phyloP scores from a whole-genome alignment of 1,284 basidiomycete genomes.

The Puccinia coronata region DNA sequence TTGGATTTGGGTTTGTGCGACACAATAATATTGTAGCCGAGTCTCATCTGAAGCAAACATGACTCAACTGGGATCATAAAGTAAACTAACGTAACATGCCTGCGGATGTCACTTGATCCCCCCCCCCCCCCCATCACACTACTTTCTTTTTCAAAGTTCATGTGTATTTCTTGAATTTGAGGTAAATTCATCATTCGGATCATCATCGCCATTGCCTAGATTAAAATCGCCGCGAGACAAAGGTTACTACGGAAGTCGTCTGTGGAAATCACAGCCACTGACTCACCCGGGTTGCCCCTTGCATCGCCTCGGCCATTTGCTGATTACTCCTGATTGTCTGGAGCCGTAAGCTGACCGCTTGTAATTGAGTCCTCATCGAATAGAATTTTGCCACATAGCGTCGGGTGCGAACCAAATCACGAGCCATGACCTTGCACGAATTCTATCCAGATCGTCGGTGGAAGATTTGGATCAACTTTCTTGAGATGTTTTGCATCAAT shows the following conservation, averaged over 20 bases:
- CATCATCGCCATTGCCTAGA: slow-evolving; percentile 96
- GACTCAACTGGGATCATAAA: too few species aligned
- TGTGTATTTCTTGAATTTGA: slow-evolving; percentile 91
- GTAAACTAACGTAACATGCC: too few species aligned
- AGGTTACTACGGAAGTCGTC: neutral
- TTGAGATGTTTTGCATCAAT: too few species aligned
- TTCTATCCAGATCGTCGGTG: slow-evolving; percentile 66
- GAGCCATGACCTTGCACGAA: slow-evolving; percentile 98
- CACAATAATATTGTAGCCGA: too few species aligned
- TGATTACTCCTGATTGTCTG: slow-evolving; percentile 95
- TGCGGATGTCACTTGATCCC: too few species aligned
- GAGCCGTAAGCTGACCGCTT: slow-evolving; percentile 92
- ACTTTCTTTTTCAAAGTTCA: slow-evolving; percentile 95
- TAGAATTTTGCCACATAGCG: slow-evolving; percentile 98
- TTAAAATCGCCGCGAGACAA: neutral
- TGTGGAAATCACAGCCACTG: slow-evolving; percentile 44
- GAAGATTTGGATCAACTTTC: neutral
- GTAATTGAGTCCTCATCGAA: slow-evolving; percentile 96
- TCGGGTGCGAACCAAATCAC: slow-evolving; percentile 92
- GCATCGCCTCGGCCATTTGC: slow-evolving; percentile 99
- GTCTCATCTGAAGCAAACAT: too few species aligned
- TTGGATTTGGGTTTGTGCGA: slow-evolving; percentile 44
- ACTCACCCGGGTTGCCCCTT: slow-evolving; percentile 87
- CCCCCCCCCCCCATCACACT: slow-evolving; percentile 98
- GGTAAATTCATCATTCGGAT: slow-evolving; percentile 93